Conservation (phyloP, 768 basidiomycete genomes). For the Mycena albidolilacea region DNA sequence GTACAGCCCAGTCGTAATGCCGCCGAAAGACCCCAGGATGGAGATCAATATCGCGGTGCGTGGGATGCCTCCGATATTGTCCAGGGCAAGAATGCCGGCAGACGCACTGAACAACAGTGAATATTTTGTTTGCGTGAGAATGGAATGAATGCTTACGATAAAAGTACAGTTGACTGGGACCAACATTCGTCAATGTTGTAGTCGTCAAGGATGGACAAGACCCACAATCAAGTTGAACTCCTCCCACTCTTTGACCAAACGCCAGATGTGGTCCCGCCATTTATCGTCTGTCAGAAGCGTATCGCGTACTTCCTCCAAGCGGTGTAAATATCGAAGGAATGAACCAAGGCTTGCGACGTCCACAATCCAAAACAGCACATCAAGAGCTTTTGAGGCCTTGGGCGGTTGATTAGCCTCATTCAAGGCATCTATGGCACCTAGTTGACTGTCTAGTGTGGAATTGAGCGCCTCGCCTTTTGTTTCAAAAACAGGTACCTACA, state of each 20-base stretch:
- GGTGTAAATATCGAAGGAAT: conserved; percentile 23
- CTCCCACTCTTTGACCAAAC: conserved; percentile 30
- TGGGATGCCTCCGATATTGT: conserved; percentile 16
- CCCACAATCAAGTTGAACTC: conserved; percentile 30
- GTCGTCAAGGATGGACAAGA: background rate
- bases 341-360: conserved; percentile 26
- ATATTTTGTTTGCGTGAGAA: background rate
- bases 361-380: conserved; percentile 15
- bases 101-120: conserved; percentile 17
- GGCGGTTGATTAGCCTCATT: background rate
- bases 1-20: conserved; percentile 24
- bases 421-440: background rate
- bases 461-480: background rate
- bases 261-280: conserved; percentile 25
- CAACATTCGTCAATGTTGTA: background rate
- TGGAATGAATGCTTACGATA: background rate
- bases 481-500: background rate
- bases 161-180: conserved; percentile 17
- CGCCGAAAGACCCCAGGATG: conserved; percentile 22
- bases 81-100: conserved; percentile 27
- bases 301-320: conserved; percentile 26
- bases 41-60: conserved; percentile 30
- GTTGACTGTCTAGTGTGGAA: background rate
- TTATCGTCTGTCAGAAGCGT: conserved; percentile 22
- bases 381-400: background rate